These are phyloP conservation scores for Globisporangium lucens DNA, from an alignment of 352 stramenopile genomes.

Conservation along the genomic window DNA sequence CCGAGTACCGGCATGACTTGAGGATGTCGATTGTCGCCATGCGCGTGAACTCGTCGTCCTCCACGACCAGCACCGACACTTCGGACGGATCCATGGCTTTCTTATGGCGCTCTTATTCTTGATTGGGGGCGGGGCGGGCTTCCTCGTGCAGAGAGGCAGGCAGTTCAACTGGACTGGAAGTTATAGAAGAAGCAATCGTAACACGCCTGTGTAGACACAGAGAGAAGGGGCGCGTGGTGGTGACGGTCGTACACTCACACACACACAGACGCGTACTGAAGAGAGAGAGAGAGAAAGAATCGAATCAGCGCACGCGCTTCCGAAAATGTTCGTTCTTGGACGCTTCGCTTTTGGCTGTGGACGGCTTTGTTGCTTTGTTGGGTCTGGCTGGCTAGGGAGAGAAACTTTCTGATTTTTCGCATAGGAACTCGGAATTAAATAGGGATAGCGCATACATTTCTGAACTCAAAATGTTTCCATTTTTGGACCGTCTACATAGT, in stretches of 20 bases:
- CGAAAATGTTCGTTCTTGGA: background rate
- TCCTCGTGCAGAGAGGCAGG: no score
- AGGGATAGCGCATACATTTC: no score
- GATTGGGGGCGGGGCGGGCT: background rate
- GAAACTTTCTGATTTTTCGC: no score
- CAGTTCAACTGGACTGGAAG: background rate
- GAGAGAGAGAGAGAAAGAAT: background rate
- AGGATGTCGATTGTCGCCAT: slow-evolving; percentile 89
- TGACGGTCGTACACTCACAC: background rate
- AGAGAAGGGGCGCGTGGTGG: no score
- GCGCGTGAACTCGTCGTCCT: slow-evolving; percentile 89
- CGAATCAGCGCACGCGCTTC: background rate
- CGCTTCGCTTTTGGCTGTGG: no score
- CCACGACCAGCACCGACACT: slow-evolving; percentile 86
- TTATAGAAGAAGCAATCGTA: background rate
- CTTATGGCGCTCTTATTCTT: background rate
- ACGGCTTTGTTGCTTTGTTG: no score
- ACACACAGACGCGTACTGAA: background rate
- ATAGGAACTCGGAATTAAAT: no score
- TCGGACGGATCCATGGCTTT: slow-evolving; percentile 76
- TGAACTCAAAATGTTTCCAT: no score
- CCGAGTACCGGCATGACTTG: slow-evolving; percentile 80
- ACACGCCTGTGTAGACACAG: background rate
- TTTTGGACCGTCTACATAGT: no score
- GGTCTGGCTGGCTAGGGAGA: no score